Percentiles rank a stretch among this genome's conserved stretches.
These are phyloP conservation scores for Citrus unshiu DNA, from an alignment of 345 rosid species.

Conservation along the genomic window DNA sequence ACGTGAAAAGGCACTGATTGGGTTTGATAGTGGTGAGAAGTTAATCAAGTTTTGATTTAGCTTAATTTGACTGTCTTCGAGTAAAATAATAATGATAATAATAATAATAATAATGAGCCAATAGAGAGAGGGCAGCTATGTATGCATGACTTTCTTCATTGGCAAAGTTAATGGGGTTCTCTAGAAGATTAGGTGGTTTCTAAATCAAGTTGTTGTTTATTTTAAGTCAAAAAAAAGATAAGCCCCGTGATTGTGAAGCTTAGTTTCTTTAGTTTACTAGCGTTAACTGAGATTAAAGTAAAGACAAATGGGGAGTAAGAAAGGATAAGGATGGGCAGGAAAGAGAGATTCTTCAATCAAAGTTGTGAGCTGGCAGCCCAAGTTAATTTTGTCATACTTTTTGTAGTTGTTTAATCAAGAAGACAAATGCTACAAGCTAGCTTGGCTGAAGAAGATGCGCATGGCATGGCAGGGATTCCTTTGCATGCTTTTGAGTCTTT, in stretches of 20 bases:
- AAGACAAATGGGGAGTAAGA: slow-evolving; percentile 13
- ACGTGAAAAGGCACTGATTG: not conserved
- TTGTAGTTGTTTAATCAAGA: slow-evolving; percentile 13
- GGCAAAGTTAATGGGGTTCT: not conserved
- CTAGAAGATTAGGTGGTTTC: slow-evolving; percentile 13
- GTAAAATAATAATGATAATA: not conserved
- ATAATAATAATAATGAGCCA: not conserved
- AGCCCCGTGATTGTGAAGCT: not conserved
- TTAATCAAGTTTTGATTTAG: not conserved
- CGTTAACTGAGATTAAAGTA: slow-evolving; percentile 27
- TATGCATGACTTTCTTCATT: not conserved
- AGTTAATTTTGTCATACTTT: slow-evolving; percentile 14
- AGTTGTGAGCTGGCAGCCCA: slow-evolving; percentile 17
- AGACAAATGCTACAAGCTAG: not conserved
- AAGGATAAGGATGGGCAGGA: slow-evolving; percentile 49
- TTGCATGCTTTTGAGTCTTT: slow-evolving; percentile 41
- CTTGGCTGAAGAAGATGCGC: slow-evolving; percentile 29
- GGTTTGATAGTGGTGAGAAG: not conserved
- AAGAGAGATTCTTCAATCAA: slow-evolving; percentile 22
- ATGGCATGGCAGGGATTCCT: slow-evolving; percentile 37
- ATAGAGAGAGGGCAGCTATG: not conserved
- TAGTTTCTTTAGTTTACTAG: slow-evolving; percentile 2
- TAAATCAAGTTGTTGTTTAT: slow-evolving; percentile 21
- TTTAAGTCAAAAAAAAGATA: slow-evolving; percentile 8
- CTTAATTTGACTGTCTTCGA: not conserved